Conservation (phyloP, 139 green algal species). For the Asterochloris sp. region DNA sequence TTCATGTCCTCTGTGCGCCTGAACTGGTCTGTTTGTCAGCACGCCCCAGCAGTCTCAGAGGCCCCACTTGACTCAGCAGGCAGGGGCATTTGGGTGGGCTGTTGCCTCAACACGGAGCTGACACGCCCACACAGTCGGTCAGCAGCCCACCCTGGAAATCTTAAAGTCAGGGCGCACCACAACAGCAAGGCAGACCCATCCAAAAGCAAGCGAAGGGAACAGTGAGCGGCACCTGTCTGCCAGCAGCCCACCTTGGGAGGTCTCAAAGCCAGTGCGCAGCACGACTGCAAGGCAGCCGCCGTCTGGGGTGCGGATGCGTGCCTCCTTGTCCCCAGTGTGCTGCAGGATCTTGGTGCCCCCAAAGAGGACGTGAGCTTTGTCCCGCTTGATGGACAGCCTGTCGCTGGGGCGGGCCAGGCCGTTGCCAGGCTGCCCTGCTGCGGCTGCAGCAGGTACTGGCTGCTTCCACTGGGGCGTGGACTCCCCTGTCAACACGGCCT, state of each 20-base stretch:
- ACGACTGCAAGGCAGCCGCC: constrained; percentile 89
- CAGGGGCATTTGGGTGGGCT: no score
- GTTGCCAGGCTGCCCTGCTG: constrained; percentile 1
- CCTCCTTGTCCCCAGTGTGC: constrained; percentile 60
- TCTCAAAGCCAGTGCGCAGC: constrained; percentile 96
- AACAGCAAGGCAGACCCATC: no score
- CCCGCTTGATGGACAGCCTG: constrained; percentile 63
- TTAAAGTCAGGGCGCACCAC: no score
- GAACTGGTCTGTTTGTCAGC: no score
- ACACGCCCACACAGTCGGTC: no score
- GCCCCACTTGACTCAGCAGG: no score
- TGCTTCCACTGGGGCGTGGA: constrained; percentile 89
- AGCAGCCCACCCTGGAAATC: no score
- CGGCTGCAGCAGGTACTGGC: constrained; percentile 28
- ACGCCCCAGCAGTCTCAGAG: no score
- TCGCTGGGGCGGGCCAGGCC: constrained; percentile 19
- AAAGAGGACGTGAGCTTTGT: constrained; percentile 92
- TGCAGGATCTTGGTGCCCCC: constrained; percentile 92
- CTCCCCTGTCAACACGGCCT: constrained; percentile 94
- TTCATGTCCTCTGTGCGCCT: no score
- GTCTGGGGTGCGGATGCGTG: constrained; percentile 76
- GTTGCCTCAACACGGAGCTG: no score
- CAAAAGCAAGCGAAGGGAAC: not conserved
- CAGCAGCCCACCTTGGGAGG: constrained; percentile 65
- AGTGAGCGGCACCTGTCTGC: no score